Base-by-base conservation (phyloP, 1,284 basidiomycete species). In the Xerocomus nothofagi region DNA sequence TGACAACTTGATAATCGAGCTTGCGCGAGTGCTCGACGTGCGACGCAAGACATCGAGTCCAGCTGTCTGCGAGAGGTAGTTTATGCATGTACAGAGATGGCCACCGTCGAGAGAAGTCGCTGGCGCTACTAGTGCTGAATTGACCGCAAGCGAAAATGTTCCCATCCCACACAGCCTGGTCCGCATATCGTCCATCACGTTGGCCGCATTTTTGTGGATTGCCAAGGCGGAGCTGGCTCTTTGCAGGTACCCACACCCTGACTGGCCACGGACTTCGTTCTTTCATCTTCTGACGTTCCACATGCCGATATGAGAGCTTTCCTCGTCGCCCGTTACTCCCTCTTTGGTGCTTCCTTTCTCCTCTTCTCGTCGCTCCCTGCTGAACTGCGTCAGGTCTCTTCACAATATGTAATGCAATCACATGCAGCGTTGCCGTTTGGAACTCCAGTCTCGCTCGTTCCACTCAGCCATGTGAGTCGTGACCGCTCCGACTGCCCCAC, bases 341-440 rank as follows among this genome's bases (percentile, higher is more conserved):
- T 80, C 53, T 79, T 83, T 59, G 75, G 82, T 82, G 54, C 40
- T 15, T 40, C 20, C 23, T 47, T 39, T 44, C 47, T 23, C 10
- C 24, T 33, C 26, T 23, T 30, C 39, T 48, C 29, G 17, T 24
- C 6, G 21, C n/a, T 20, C 24, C 20, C 36, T 11, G 21, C 61
- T 62, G 36, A 67, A 27, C 18, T 15, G 18, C 15, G 20, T 15
- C 55, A 89, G 87, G 70, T 58, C 55, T 82, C 47, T 81, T 86
- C 64, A 74, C 83, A 56, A 62, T 81, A 55, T 86, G 78, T 68
- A 85, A 79, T 71, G 81, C 84, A 41, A 73, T 86, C 57, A 74
- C 81, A 53, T 79, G 80, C 56, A 84, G 80, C 57, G 74, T 82
- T 27, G 80, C 83, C 49, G 82, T 82, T 27, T 88, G 86, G 86